Evolutionary conservation across 1,284 basidiomycete genomes (phyloP).

Genomic region (Cutaneotrichosporon cutaneum): DNA sequence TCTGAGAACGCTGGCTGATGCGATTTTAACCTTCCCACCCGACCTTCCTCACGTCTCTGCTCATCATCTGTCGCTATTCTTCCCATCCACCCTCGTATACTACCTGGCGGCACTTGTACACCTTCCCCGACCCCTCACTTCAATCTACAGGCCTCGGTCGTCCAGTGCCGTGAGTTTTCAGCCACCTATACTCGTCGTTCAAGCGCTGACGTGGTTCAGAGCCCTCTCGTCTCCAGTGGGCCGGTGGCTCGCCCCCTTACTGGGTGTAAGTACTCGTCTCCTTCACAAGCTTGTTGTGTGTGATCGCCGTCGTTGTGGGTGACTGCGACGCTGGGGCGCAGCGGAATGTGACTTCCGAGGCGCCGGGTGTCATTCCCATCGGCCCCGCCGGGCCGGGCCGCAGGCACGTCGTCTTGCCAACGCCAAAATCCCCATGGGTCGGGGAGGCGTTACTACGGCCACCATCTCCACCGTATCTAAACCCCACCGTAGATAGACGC

Average conservation of each 20-base stretch:
- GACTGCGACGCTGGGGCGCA: neutral
- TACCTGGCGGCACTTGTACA: neutral
- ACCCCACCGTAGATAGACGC: neutral
- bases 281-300: neutral
- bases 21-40: neutral
- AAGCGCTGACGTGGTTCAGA: slow-evolving; percentile 28
- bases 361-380: neutral
- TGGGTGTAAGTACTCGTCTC: slow-evolving; percentile 55
- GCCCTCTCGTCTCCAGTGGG: slow-evolving; percentile 58
- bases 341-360: neutral
- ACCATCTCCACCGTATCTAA: neutral
- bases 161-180: slow-evolving; percentile 56
- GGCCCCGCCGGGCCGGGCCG: neutral
- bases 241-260: slow-evolving; percentile 62
- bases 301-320: neutral
- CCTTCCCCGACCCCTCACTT: neutral
- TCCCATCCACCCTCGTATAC: neutral
- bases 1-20: neutral
- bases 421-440: neutral
- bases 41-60: neutral
- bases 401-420: slow-evolving; percentile 6
- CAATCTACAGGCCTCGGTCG: slow-evolving; percentile 31
- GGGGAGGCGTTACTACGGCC: neutral
- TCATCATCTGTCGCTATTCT: neutral
- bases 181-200: neutral